Percentiles rank a stretch among this genome's conserved stretches.
These are phyloP conservation scores for Fusarium hostae DNA, from an alignment of 2,329 filamentous ascomycete genomes.

Conservation along the genomic window DNA sequence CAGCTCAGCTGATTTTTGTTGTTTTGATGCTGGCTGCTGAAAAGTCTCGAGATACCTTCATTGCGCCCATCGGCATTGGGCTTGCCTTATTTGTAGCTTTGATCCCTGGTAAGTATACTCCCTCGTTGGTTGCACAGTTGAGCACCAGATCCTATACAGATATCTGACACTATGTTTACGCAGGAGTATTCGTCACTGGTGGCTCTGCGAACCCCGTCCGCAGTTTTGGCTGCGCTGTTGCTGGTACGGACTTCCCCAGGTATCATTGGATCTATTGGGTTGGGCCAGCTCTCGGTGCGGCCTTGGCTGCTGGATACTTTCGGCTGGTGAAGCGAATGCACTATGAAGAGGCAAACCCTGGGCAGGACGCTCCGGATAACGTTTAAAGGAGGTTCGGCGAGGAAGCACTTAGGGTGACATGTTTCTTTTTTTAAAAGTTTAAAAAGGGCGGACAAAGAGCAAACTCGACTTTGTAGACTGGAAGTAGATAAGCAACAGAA, in stretches of 20 bases:
- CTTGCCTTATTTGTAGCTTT: slow-evolving; percentile 69
- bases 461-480: neutral
- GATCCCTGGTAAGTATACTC: slow-evolving; percentile 38
- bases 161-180: slow-evolving; percentile 38
- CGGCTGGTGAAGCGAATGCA: slow-evolving; percentile 57
- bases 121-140: neutral
- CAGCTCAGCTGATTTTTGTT: slow-evolving; percentile 67
- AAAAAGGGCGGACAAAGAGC: neutral
- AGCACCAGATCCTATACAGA: slow-evolving; percentile 35
- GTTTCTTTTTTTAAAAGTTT: neutral
- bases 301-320: slow-evolving; percentile 58
- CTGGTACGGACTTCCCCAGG: slow-evolving; percentile 49
- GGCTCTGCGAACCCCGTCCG: slow-evolving; percentile 58
- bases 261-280: slow-evolving; percentile 63
- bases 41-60: slow-evolving; percentile 74
- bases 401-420: neutral
- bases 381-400: neutral
- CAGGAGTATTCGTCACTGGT: slow-evolving; percentile 48
- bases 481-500: neutral
- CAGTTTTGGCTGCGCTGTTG: slow-evolving; percentile 57
- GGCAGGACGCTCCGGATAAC: slow-evolving; percentile 44
- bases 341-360: slow-evolving; percentile 58
- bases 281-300: slow-evolving; percentile 57
- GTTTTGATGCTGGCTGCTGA: slow-evolving; percentile 74
- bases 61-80: slow-evolving; percentile 76